These are phyloP conservation scores for Tetrahymena elliotti DNA, from an alignment of 73 alveolate species.

Conservation along the genomic window DNA sequence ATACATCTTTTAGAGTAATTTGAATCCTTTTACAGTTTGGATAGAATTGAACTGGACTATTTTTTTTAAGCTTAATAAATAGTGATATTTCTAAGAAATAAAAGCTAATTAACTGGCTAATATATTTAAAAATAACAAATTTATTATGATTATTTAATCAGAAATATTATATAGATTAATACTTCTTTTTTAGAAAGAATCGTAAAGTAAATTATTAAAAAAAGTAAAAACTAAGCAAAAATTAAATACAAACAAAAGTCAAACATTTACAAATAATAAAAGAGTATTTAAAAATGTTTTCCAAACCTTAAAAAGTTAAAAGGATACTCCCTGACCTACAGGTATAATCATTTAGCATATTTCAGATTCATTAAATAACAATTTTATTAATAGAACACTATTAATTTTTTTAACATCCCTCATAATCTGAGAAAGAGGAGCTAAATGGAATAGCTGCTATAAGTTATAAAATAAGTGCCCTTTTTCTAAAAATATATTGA, in stretches of 20 bases:
- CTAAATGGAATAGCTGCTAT: not conserved
- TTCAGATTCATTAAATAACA: not conserved
- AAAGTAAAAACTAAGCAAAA: not conserved
- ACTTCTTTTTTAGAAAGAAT: not conserved
- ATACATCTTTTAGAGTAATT: too few relatives aligned
- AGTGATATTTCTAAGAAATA: not conserved
- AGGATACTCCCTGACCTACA: not conserved
- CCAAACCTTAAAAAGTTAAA: not conserved
- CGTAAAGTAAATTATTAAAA: not conserved
- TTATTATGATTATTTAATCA: not conserved
- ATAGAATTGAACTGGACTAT: not conserved
- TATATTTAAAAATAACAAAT: too few relatives aligned
- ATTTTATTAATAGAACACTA: not conserved
- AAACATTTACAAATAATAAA: not conserved
- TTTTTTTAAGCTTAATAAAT: not conserved
- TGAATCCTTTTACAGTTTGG: too few relatives aligned
- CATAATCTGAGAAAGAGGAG: not conserved
- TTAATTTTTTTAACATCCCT: not conserved
- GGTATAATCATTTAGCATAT: not conserved
- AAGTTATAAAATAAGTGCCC: not conserved
- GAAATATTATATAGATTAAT: not conserved
- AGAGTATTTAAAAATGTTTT: not conserved
- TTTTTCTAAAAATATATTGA: not conserved
- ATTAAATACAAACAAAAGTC: not conserved
- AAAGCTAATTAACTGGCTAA: not conserved